Conservation (phyloP, 352 stramenopile species). For the Phytopythium ostracodes region DNA sequence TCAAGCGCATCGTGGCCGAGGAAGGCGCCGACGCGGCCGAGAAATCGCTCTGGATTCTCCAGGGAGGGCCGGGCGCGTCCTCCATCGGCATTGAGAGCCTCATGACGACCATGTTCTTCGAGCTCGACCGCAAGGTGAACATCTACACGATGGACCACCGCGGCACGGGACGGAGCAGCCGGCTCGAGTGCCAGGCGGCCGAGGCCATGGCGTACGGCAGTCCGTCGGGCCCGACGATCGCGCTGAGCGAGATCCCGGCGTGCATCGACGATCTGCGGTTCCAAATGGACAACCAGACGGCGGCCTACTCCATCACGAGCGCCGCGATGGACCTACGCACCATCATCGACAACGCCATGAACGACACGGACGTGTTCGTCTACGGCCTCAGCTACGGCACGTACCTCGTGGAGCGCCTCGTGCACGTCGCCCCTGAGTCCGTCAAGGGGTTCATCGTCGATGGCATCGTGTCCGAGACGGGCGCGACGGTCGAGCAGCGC, state of each 20-base stretch:
- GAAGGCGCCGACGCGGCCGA: conserved; percentile 7
- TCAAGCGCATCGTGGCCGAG: conserved; percentile 43
- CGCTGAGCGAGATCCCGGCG: conserved; percentile 47
- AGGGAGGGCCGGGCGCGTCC: conserved; percentile 63
- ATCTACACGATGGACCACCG: conserved; percentile 72
- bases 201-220: conserved; percentile 46
- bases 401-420: conserved; percentile 59
- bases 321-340: conserved; percentile 58
- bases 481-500: conserved; percentile 39
- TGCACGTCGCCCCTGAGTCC: conserved; percentile 42
- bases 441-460: conserved; percentile 56
- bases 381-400: conserved; percentile 80
- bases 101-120: conserved; percentile 50
- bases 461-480: conserved; percentile 62
- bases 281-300: conserved; percentile 68
- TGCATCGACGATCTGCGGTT: conserved; percentile 74
- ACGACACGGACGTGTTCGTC: conserved; percentile 57
- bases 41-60: conserved; percentile 67
- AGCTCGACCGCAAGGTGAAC: conserved; percentile 45
- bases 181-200: conserved; percentile 48
- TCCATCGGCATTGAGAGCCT: conserved; percentile 66
- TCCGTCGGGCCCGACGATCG: conserved; percentile 41
- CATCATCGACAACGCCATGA: conserved; percentile 40
- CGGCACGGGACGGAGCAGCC: conserved; percentile 54
- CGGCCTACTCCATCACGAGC: conserved; percentile 68